Base-by-base conservation (phyloP, 352 stramenopile genomes). In the Phytophthora pinifolia region DNA sequence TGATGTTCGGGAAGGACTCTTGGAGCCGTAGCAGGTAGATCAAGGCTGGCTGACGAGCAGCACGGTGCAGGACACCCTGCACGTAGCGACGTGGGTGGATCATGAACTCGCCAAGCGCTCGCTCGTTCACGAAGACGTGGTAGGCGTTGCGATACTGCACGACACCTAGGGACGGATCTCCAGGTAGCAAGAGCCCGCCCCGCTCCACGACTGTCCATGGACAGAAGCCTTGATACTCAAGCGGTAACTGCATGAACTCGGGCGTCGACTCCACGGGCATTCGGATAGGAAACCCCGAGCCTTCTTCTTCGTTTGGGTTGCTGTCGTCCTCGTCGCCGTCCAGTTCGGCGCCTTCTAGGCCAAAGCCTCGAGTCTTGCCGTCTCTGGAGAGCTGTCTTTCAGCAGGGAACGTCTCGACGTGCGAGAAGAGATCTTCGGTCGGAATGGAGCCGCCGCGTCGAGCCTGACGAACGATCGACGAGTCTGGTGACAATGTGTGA, bases 151-250 rank as follows among this genome's bases (percentile, higher is more conserved):
- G 73, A 55, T 93, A 97, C 54, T 92, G 76, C 5, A 98, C 86
- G 22, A 98, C 89, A 15, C 93, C 93, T 0, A 98, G 77, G 15
- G 82, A 92, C 42, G 92, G 89, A 62, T 97, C 91, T 15, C 92
- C 92, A 18, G 92, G 88, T 1, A 98, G 69, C 22, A 98, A 58
- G n/a, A 98, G 55, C 0, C 93, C 92, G 45, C 85, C 76, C 18
- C 88, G 78, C 27, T 94, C 79, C 29, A 95, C 84, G 14, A 97
- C 83, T 12, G 89, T 97, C 88, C 89, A 97, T 1, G 88, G 85
- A 66, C 93, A 98, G 49, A 97, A 98, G 12, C 92, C 92, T 49
- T 98, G 91, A 59, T 97, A 97, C 57, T 97, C 89, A 8, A 98
- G 79, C 17, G 92, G 91, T 12, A 98, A 72, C 54, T 97, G 84